Evolutionary conservation across 768 basidiomycete species (phyloP).

Genomic region (Russula sp.): DNA sequence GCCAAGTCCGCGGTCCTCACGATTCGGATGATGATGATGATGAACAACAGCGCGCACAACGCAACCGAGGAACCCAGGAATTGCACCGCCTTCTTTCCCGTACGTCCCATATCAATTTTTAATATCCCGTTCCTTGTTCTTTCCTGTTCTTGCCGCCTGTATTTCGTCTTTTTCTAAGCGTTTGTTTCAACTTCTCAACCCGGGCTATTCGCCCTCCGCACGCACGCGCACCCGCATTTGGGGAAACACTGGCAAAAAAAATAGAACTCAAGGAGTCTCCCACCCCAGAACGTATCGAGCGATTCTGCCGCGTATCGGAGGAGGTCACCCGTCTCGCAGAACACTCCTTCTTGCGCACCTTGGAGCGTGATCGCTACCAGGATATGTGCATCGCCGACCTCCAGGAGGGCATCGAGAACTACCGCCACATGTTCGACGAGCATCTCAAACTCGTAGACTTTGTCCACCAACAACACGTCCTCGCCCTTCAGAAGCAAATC

Average conservation of each 20-base stretch:
- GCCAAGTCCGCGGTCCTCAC: not conserved
- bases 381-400: slow-evolving; percentile 4
- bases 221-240: too few relatives aligned
- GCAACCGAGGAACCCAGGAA: not conserved
- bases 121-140: too few relatives aligned
- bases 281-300: not conserved
- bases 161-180: too few relatives aligned
- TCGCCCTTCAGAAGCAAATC: not conserved
- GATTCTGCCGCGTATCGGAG: not conserved
- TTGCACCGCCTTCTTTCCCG: not conserved
- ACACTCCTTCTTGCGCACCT: not conserved
- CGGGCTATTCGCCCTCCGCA: not conserved
- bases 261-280: slow-evolving; percentile 12
- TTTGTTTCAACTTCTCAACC: not conserved
- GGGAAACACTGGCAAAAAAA: too few relatives aligned
- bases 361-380: not conserved
- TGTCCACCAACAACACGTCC: not conserved
- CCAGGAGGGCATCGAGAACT: not conserved
- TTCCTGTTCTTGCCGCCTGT: too few relatives aligned
- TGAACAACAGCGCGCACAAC: not conserved
- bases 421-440: not conserved
- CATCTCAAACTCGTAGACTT: slow-evolving; percentile 4
- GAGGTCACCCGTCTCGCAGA: not conserved
- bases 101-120: not conserved
- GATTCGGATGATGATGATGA: not conserved